These are phyloP conservation scores for Saccharomycopsis amapae DNA, from an alignment of 805 yeast species.

Conservation along the genomic window DNA sequence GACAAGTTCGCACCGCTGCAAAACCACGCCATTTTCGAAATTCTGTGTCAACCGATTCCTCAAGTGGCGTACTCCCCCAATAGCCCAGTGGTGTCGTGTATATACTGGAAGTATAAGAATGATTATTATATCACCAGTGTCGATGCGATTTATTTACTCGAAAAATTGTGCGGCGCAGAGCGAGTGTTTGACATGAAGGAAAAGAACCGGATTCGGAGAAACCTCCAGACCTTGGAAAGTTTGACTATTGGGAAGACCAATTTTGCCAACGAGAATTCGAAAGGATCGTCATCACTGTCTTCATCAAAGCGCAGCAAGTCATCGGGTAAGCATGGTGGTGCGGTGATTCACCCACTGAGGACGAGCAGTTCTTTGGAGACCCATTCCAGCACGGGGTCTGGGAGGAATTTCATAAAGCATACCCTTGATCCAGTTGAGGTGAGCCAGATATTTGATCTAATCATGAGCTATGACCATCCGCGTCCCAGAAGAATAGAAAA, in stretches of 20 bases:
- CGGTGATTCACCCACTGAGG: too few species aligned
- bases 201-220: conserved; percentile 61
- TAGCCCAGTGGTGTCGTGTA: conserved; percentile 49
- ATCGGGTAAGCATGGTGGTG: too few species aligned
- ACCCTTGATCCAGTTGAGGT: conserved; percentile 14
- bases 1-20: too few species aligned
- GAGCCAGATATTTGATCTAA: conserved; percentile 34
- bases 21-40: conserved; percentile 1
- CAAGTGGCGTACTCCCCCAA: conserved; percentile 33
- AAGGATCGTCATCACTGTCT: too few species aligned
- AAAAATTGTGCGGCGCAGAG: conserved; percentile 34
- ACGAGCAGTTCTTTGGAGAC: too few species aligned
- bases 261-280: conserved; percentile 2
- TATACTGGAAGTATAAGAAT: conserved; percentile 43
- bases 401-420: conserved; percentile 18
- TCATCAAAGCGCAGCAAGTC: too few species aligned
- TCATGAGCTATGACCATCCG: conserved; percentile 58
- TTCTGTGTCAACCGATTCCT: conserved; percentile 34
- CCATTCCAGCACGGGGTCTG: background rate
- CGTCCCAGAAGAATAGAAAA: conserved; percentile 65
- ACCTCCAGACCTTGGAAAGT: conserved; percentile 57
- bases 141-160: conserved; percentile 51
- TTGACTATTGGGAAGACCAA: conserved; percentile 47
- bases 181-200: conserved; percentile 56
- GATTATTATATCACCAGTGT: conserved; percentile 51